A percentile compares a stretch with the other conserved stretches of the same genome.
phyloP scores from a whole-genome alignment of 75 land plant species.

The Isoetes taiwanensis region DNA sequence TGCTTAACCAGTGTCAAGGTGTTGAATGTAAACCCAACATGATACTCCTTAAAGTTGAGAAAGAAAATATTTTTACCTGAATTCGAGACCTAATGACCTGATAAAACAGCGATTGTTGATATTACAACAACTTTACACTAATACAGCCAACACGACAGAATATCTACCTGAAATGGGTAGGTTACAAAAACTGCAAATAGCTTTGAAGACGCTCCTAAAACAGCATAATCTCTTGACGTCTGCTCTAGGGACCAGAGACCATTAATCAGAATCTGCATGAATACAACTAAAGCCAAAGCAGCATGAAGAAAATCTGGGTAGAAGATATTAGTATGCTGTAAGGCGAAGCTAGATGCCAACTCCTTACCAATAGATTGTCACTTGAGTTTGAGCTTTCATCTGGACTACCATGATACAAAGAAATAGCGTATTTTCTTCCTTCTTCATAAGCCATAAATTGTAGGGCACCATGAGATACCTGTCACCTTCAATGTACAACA shows the following conservation, averaged over 20 bases:
- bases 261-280: too few species aligned
- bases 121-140: neutral
- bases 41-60: neutral
- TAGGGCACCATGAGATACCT: constrained; percentile 97
- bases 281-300: too few species aligned
- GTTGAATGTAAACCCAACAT: neutral
- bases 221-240: constrained; percentile 71
- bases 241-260: constrained; percentile 8
- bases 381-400: too few species aligned
- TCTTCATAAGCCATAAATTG: constrained; percentile 94
- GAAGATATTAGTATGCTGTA: too few species aligned
- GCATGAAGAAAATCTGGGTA: too few species aligned
- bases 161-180: constrained; percentile 82
- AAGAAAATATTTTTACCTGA: constrained; percentile 35
- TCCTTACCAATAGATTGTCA: too few species aligned
- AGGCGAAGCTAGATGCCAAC: too few species aligned
- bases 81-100: constrained; percentile 73
- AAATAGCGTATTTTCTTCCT: constrained; percentile 43
- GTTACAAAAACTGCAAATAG: constrained; percentile 60
- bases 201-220: constrained; percentile 80
- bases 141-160: neutral
- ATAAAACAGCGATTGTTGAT: too few species aligned
- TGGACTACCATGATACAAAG: too few species aligned
- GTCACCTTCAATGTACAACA: neutral
- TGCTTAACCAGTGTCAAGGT: too few species aligned